Conservation (phyloP, 1,284 basidiomycete genomes). For the Moniliophthora roreri region DNA sequence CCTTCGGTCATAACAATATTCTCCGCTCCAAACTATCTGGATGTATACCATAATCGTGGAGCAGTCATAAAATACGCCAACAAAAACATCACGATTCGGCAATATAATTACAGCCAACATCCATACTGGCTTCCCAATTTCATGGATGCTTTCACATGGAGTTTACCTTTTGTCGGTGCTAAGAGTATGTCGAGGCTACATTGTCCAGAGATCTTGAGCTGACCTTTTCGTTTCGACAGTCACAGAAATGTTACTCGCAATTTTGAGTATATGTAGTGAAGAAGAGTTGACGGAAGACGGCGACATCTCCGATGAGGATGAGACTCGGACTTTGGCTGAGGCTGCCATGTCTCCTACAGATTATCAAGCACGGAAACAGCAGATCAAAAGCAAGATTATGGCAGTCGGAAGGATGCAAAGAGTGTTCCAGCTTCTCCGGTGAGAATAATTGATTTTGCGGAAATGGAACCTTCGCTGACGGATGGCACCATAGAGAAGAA, state of each 20-base stretch:
- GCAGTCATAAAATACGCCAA: conserved; percentile 98
- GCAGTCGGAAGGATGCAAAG: conserved; percentile 92
- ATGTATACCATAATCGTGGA: conserved; percentile 95
- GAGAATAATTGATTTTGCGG: conserved; percentile 1
- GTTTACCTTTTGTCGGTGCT: conserved; percentile 95
- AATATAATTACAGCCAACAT: conserved; percentile 93
- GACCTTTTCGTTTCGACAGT: conserved; percentile 44
- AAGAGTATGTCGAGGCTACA: conserved; percentile 70
- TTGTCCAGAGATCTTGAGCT: conserved; percentile 1
- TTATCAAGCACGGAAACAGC: conserved; percentile 54
- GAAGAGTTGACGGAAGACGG: conserved; percentile 86
- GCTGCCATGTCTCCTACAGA: conserved; percentile 36
- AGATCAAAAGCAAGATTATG: conserved; percentile 95
- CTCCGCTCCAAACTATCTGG: conserved; percentile 95
- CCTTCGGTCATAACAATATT: conserved; percentile 96
- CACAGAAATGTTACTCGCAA: conserved; percentile 95
- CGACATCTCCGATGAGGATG: conserved; percentile 44
- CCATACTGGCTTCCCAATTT: conserved; percentile 96
- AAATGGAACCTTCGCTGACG: conserved; percentile 5
- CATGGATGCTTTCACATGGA: conserved; percentile 99
- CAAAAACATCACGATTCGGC: conserved; percentile 96
- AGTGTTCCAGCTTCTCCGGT: conserved; percentile 86
- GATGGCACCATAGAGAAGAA: conserved; percentile 68
- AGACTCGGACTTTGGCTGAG: conserved; percentile 29
- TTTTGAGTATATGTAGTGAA: conserved; percentile 91